These are phyloP conservation scores for Knufia petricola DNA, from an alignment of 2,329 filamentous ascomycete genomes.

Conservation along the genomic window DNA sequence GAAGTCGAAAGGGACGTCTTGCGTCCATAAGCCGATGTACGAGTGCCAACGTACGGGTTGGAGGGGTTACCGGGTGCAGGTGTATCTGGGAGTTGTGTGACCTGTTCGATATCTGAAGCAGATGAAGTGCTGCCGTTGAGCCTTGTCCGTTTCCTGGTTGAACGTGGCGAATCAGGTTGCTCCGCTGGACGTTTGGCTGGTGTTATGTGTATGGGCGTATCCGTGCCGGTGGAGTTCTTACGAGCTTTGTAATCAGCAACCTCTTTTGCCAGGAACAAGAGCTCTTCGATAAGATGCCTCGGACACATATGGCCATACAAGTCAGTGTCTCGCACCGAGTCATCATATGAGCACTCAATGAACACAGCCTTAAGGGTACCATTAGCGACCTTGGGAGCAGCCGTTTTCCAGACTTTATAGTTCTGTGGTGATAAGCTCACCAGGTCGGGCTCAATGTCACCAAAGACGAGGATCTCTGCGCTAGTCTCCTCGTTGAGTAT, in stretches of 20 bases:
- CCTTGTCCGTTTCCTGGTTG: slow-evolving; percentile 1
- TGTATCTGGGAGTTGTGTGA: slow-evolving; percentile 37
- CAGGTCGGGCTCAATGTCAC: slow-evolving; percentile 87
- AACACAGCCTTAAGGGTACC: slow-evolving; percentile 72
- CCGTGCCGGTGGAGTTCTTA: slow-evolving; percentile 12
- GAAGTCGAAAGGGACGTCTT: background rate
- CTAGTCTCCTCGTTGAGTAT: slow-evolving; percentile 64
- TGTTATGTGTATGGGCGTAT: background rate
- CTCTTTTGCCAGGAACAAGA: slow-evolving; percentile 60
- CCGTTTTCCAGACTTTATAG: slow-evolving; percentile 73
- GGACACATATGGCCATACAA: slow-evolving; percentile 87
- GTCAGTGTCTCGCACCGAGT: slow-evolving; percentile 63
- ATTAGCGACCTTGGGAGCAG: slow-evolving; percentile 69
- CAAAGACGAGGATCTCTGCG: slow-evolving; percentile 82
- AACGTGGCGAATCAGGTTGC: background rate
- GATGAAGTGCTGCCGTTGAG: background rate
- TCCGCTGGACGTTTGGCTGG: slow-evolving; percentile 1
- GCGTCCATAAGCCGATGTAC: background rate
- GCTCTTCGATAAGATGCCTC: slow-evolving; percentile 68
- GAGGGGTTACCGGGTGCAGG: slow-evolving; percentile 85
- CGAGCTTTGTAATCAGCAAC: slow-evolving; percentile 44
- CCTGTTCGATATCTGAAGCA: background rate
- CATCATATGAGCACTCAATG: slow-evolving; percentile 90
- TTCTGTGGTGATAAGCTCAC: slow-evolving; percentile 76
- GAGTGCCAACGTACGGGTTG: slow-evolving; percentile 62